A percentile compares a stretch with the other conserved stretches of the same genome.
Evolutionary conservation across 768 basidiomycete species (phyloP).

Genomic region (Termitomyces eurrhizus): DNA sequence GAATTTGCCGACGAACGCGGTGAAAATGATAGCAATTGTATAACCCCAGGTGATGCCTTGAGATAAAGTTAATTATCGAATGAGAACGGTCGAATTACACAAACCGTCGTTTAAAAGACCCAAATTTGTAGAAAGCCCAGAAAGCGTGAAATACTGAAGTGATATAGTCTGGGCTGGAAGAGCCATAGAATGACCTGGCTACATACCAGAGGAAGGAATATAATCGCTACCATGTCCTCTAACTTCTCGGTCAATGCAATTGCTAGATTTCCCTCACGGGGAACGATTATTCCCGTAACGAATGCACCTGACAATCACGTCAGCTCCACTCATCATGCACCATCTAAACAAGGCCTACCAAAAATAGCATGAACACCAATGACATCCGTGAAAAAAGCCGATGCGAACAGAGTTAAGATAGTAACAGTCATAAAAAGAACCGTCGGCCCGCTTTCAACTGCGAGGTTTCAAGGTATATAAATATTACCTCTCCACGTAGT

Average conservation of each 20-base stretch:
- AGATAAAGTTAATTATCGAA: not conserved
- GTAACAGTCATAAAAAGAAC: slow-evolving; percentile 87
- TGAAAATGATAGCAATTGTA: slow-evolving; percentile 69
- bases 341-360: slow-evolving; percentile 36
- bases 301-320: slow-evolving; percentile 58
- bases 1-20: slow-evolving; percentile 89
- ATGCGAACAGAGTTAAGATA: slow-evolving; percentile 77
- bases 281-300: slow-evolving; percentile 75
- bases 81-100: slow-evolving; percentile 7
- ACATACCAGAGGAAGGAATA: slow-evolving; percentile 79
- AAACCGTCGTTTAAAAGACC: slow-evolving; percentile 75
- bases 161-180: not conserved
- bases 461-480: not conserved
- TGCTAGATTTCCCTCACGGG: slow-evolving; percentile 83
- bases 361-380: slow-evolving; percentile 94
- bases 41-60: slow-evolving; percentile 87
- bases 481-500: not conserved
- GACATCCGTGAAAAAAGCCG: slow-evolving; percentile 89
- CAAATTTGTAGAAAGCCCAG: slow-evolving; percentile 87
- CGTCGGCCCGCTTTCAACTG: slow-evolving; percentile 74
- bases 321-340: not conserved
- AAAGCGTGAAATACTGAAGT: slow-evolving; percentile 83
- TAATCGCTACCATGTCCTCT: slow-evolving; percentile 91
- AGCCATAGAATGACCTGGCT: not conserved
- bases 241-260: slow-evolving; percentile 90